Evolutionary conservation across 2,329 filamentous ascomycete species (phyloP).

Genomic region (Pleurostoma richardsiae): DNA sequence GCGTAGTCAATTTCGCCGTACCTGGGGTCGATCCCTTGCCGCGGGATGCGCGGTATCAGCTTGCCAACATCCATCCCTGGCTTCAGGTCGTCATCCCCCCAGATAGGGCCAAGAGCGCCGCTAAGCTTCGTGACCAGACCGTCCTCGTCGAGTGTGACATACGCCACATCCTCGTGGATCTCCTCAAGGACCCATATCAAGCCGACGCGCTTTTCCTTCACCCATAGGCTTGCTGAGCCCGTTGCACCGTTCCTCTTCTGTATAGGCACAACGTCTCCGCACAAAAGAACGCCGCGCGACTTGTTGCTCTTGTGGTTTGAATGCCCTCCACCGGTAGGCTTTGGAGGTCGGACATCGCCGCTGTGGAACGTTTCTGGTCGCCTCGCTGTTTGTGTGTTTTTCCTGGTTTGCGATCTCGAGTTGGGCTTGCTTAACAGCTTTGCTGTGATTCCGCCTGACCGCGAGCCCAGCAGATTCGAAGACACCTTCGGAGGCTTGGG

Average conservation of each 20-base stretch:
- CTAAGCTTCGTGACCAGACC: slow-evolving; percentile 65
- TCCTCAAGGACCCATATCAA: slow-evolving; percentile 98
- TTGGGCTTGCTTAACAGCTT: slow-evolving; percentile 80
- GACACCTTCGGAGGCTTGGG: slow-evolving; percentile 29
- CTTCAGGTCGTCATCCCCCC: slow-evolving; percentile 66
- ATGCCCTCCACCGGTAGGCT: slow-evolving; percentile 35
- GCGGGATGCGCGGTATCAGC: slow-evolving; percentile 78
- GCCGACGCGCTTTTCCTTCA: slow-evolving; percentile 92
- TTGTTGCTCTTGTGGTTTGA: slow-evolving; percentile 66
- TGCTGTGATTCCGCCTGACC: slow-evolving; percentile 75
- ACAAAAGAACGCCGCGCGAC: slow-evolving; percentile 71
- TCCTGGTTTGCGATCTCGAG: slow-evolving; percentile 49
- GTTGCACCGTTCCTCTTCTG: slow-evolving; percentile 90
- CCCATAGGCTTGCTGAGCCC: slow-evolving; percentile 93
- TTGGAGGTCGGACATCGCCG: slow-evolving; percentile 48
- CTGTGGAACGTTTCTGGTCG: slow-evolving; percentile 60
- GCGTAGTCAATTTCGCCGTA: slow-evolving; percentile 74
- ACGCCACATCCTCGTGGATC: slow-evolving; percentile 89
- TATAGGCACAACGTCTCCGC: slow-evolving; percentile 97
- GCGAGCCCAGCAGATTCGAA: slow-evolving; percentile 60
- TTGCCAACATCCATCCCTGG: slow-evolving; percentile 70
- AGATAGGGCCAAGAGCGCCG: slow-evolving; percentile 81
- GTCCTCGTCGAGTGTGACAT: slow-evolving; percentile 67
- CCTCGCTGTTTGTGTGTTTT: slow-evolving; percentile 42
- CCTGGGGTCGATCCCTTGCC: slow-evolving; percentile 64